Base-by-base conservation (phyloP, 768 basidiomycete species). In the Mycena vulgaris region DNA sequence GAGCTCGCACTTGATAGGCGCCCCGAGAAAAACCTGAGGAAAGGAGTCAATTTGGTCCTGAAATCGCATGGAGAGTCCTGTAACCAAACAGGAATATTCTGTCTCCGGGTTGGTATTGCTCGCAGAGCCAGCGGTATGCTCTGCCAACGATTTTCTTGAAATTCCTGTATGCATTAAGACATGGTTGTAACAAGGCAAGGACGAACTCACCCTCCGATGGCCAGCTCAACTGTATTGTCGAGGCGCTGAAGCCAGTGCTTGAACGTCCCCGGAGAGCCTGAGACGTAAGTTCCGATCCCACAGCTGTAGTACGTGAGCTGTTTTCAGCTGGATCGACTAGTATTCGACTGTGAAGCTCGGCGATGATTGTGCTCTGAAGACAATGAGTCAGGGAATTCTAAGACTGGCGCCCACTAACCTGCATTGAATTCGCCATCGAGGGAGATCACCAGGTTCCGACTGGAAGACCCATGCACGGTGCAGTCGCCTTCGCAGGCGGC, bases 271-370 rank as follows among this genome's bases (percentile, higher is more conserved):
- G 28, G 19, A 1, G 28, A 35, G 8, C 47, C 42, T n/a, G 62
- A 60, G 33, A 27, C 47, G 14, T 58, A 58, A 21, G 17, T 47
- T 5, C 39, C 75, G n/a, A 42, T 60, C 4, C 71, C 73, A 39
- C 68, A 73, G 49, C 51, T 64, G 47, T 77, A 77, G 64, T 74
- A 77, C 1, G 73, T 74, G 59, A 74, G 71, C 64, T 77, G 76
- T 1, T n/a, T 25, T 70, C 67, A 39, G n/a, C 16, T 37, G 27
- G 56, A 59, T 74, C 68, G 16, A 58, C 30, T 14, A 69, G 48
- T 13, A 72, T 33, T 48, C 59, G 71, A 39, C 66, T 72, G 52
- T 76, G 71, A 16, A 78, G 72, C 49, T 78, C 72, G 2, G 71
- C 47, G 45, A 75, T 72, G 62, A 70, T 76, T 16, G 76, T 74